Evolutionary conservation across 2,329 filamentous ascomycete genomes (phyloP).

Genomic region (Colletotrichum euphorbiae): DNA sequence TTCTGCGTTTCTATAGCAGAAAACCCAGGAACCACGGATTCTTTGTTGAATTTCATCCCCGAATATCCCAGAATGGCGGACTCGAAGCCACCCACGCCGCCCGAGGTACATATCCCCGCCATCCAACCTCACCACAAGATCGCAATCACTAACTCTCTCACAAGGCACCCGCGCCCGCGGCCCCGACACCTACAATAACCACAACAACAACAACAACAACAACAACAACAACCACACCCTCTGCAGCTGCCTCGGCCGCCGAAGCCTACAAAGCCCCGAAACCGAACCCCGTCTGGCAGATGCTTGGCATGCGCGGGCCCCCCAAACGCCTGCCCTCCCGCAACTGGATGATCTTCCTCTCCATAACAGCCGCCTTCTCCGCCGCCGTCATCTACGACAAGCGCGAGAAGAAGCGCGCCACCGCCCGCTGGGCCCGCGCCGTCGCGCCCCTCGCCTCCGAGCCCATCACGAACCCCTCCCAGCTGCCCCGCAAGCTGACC

Average conservation of each 20-base stretch:
- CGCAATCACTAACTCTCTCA: neutral
- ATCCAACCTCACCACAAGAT: neutral
- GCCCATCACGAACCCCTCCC: constrained; percentile 72
- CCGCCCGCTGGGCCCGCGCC: constrained; percentile 85
- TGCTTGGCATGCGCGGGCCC: constrained; percentile 87
- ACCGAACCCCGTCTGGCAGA: constrained; percentile 78
- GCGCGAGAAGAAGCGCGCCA: constrained; percentile 85
- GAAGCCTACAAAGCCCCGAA: constrained; percentile 56
- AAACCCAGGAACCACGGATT: fast-evolving
- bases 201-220: constrained; percentile 10
- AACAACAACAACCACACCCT: constrained; percentile 22
- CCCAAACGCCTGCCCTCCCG: constrained; percentile 89
- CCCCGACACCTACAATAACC: constrained; percentile 1
- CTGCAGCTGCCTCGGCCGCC: constrained; percentile 44
- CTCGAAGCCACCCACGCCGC: constrained; percentile 40
- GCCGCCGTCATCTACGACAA: constrained; percentile 91
- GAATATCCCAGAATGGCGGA: constrained; percentile 41
- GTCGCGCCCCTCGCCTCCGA: constrained; percentile 88
- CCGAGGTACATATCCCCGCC: constrained; percentile 36
- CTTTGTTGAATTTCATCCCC: neutral
- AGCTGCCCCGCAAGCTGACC: constrained; percentile 85
- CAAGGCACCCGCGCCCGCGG: constrained; percentile 25
- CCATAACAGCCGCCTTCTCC: constrained; percentile 80
- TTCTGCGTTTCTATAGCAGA: neutral
- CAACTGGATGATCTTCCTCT: constrained; percentile 97